Evolutionary conservation across 2,329 filamentous ascomycete genomes (phyloP).

Genomic region (Lachnellula arida): DNA sequence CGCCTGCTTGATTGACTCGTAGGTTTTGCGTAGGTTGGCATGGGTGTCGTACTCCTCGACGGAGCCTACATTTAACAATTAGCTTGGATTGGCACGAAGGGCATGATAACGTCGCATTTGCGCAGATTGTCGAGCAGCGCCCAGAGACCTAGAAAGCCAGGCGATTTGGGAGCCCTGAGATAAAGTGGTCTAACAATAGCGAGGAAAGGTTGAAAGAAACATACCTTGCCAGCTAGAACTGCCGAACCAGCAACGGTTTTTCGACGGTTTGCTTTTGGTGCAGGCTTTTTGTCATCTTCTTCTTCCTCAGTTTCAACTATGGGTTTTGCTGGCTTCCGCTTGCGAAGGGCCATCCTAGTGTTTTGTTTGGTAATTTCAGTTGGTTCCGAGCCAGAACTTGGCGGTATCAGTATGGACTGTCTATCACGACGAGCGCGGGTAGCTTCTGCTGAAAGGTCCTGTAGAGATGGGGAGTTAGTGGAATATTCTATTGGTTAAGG

Average conservation of each 20-base stretch:
- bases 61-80: constrained; percentile 15
- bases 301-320: constrained; percentile 48
- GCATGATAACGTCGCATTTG: neutral
- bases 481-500: neutral
- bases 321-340: constrained; percentile 57
- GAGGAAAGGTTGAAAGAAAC: constrained; percentile 1
- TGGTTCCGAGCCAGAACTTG: constrained; percentile 28
- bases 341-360: constrained; percentile 68
- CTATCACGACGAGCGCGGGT: constrained; percentile 60
- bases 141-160: no score
- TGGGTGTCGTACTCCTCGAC: constrained; percentile 25
- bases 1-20: constrained; percentile 32
- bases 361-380: constrained; percentile 41
- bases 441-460: constrained; percentile 68
- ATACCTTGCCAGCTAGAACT: constrained; percentile 42
- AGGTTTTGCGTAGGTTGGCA: constrained; percentile 27
- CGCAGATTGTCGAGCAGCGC: no score
- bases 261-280: constrained; percentile 44
- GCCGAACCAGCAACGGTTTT: constrained; percentile 56
- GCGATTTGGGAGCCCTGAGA: no score
- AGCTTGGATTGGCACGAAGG: neutral
- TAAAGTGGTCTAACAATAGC: neutral
- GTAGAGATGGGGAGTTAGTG: neutral
- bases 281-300: constrained; percentile 38
- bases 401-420: constrained; percentile 47